Base-by-base conservation (phyloP, 192 early-diverging fungal genomes). In the Backusella mclennaniae region DNA sequence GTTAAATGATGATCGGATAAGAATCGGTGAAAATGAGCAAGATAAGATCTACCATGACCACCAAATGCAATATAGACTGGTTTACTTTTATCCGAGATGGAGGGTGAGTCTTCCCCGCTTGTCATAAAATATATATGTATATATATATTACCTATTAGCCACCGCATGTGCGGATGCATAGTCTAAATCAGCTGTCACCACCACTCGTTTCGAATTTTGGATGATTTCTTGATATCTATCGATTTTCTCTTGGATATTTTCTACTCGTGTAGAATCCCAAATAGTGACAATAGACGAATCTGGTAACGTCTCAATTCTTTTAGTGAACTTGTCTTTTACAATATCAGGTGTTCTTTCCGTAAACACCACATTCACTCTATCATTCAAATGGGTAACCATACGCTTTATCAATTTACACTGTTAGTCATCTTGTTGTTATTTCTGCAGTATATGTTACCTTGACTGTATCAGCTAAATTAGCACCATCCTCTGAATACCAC, bases 401-500 rank as follows among this genome's bases (percentile, higher is more conserved):
- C 80, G 63, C 80, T 33, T 33, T 82, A 74, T 74, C 1, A 2
- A 53, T 29, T 56, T 33, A 52, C 73, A 52, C n/a, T 68, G 19
- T n/a, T 44, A 44, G 42, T 19, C 12, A 44, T 15, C 35, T 66
- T 15, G n/a, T 21, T 41, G n/a, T 44, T 42, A 14, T 29, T 17
- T 71, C n/a, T 59, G 4, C 35, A 67, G 42, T 26, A 26, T 75
- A 6, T 3, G 35, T 42, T 33, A 82, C 80, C 73, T 78, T 70
- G 14, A 82, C 66, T 12, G 53, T 73, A 56, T 77, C 80, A 21
- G 63, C 80, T 19, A 82, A 67, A 33, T 53, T 59, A 35, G 31
- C 29, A n/a, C 76, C 80, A 44, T 82, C 73, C 73, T 82, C 80
- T 4, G 80, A 67, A 56, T 82, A 82, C 80, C 80, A 82, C 49